Evolutionary conservation across 306 rosid species (phyloP).

Genomic region (Prunus campanulata): DNA sequence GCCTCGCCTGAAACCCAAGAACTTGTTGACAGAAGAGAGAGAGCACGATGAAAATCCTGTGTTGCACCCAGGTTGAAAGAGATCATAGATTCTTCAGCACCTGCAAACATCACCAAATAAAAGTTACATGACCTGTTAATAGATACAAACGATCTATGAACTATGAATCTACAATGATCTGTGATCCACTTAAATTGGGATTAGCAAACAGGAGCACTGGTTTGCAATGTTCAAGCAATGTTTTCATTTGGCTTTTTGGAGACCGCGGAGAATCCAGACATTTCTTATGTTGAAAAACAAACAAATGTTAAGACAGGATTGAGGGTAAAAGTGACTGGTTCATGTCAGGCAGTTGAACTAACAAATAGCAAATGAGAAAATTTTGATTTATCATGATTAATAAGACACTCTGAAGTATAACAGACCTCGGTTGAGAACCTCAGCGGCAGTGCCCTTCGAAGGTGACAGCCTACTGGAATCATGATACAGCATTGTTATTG

Average conservation of each 20-base stretch:
- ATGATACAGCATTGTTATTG: constrained; percentile 32
- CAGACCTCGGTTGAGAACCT: constrained; percentile 52
- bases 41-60: constrained; percentile 75
- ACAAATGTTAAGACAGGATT: neutral
- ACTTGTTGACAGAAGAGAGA: constrained; percentile 99
- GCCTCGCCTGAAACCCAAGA: constrained; percentile 54
- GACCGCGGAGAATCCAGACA: no score
- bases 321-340: neutral
- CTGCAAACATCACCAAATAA: constrained; percentile 36
- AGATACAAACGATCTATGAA: neutral
- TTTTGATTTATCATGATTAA: neutral
- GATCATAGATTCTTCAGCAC: constrained; percentile 51
- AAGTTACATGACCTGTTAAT: neutral
- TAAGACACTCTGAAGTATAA: constrained; percentile 8
- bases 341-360: neutral
- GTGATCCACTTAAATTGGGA: neutral
- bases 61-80: constrained; percentile 35
- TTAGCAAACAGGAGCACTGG: neutral
- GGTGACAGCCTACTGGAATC: constrained; percentile 39
- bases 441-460: constrained; percentile 39
- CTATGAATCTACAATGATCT: neutral
- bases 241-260: neutral
- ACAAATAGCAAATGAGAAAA: neutral
- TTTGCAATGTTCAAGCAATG: neutral
- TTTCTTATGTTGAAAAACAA: neutral